Conservation (phyloP, 306 rosid genomes). For the Cucurbita moschata region DNA sequence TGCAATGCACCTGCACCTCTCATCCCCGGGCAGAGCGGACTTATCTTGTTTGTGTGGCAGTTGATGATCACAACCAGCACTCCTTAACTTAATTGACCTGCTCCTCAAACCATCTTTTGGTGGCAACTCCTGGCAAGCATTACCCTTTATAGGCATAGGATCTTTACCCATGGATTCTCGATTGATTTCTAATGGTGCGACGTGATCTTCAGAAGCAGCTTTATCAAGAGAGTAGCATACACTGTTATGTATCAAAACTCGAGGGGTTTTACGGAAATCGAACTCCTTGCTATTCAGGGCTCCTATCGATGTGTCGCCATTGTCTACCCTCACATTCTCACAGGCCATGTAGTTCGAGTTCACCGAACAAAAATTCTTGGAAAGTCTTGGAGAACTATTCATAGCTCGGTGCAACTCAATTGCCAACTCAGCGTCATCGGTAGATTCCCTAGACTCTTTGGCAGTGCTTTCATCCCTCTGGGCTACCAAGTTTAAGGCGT, state of each 20-base stretch:
- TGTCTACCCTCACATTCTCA: neutral
- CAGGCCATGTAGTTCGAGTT: constrained; percentile 13
- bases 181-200: neutral
- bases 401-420: constrained; percentile 24
- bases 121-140: neutral
- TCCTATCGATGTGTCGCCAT: neutral
- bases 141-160: constrained; percentile 8
- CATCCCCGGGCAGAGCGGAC: constrained; percentile 8
- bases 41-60: constrained; percentile 15
- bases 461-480: constrained; percentile 9
- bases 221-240: constrained; percentile 12
- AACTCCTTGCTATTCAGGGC: constrained; percentile 6
- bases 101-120: constrained; percentile 41
- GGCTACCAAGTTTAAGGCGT: constrained; percentile 21
- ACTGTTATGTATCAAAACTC: constrained; percentile 2
- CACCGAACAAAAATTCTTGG: constrained; percentile 25
- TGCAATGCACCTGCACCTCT: constrained; percentile 12
- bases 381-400: constrained; percentile 18
- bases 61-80: constrained; percentile 17
- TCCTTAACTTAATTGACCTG: constrained; percentile 24
- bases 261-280: constrained; percentile 4
- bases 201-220: constrained; percentile 17
- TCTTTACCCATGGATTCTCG: constrained; percentile 4
- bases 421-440: constrained; percentile 21
- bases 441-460: constrained; percentile 16